Evolutionary conservation across 1,284 basidiomycete genomes (phyloP), one percentile per base, ranked within the genome.

Genomic region (Fomitopsis palustris): DNA sequence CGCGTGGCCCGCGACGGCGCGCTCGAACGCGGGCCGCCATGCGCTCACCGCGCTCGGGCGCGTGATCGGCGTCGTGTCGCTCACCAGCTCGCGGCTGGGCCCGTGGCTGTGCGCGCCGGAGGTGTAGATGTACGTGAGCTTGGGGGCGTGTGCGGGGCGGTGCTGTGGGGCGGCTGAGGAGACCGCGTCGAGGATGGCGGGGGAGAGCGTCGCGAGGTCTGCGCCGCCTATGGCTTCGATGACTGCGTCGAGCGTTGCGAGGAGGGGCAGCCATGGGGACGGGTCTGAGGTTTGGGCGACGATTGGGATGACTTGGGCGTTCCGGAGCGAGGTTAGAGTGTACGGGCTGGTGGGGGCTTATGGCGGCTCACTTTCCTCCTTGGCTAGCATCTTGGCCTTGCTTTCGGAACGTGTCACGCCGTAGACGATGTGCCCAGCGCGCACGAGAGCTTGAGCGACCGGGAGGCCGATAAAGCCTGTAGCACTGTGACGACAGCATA

Each of bases 371-470:
- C 77, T 80, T 69, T 83, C 81, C 64, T 81, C 75, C 14, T 72
- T 71, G 1, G 74, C 72, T 1, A 83, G 72, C 42, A 65, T 61
- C 47, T 75, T 74, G 0, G 73, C 75, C 55, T 77, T 77, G 8
- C 62, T 67, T 8, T 74, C 70, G 3, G 73, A 76, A 33, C 82
- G 77, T 0, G 80, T 80, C 14, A 75, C 69, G 25, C 81, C 82
- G 58, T 80, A 81, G 4, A 84, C 82, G 25, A 77, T 73, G 62
- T 85, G 80, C 0, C 83, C 83, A 0, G 76, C 78, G n/a, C 82
- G 77, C 4, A 75, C 70, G 52, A 82, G 74, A 0, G 82, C 81
- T 55, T 80, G 76, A 2, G 80, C 77, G 25, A 74, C 73, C 5
- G 80, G 78, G 6, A 76, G 67, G 9, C 80, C 81, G 57, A 84